Evolutionary conservation across 1,284 basidiomycete species (phyloP).

Genomic region (Ustilago vetiveriae): DNA sequence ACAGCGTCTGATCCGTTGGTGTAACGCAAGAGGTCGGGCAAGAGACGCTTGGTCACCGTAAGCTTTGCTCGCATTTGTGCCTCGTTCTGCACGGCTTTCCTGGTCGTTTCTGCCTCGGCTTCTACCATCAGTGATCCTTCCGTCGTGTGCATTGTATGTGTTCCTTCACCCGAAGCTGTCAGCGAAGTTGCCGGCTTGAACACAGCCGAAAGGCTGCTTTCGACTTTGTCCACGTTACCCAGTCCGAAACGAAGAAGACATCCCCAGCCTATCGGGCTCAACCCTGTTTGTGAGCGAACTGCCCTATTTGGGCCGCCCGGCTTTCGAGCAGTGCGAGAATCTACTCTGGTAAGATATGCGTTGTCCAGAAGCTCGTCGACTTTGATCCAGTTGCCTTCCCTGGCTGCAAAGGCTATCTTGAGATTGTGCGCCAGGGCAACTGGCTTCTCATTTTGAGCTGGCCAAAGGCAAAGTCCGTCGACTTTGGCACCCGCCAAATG

Average conservation of each 20-base stretch:
- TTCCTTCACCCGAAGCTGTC: no score
- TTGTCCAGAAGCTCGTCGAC: conserved; percentile 25
- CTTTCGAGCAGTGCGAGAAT: no score
- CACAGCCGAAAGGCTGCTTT: background rate
- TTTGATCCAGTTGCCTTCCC: conserved; percentile 21
- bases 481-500: background rate
- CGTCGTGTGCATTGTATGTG: no score
- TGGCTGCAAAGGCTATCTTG: conserved; percentile 28
- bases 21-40: conserved; percentile 23
- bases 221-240: conserved; percentile 4
- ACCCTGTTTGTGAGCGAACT: background rate
- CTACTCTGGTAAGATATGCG: background rate
- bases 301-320: background rate
- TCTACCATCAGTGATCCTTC: background rate
- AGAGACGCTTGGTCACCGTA: conserved; percentile 23
- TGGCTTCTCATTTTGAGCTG: conserved; percentile 18
- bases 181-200: no score
- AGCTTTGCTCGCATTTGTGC: conserved; percentile 24
- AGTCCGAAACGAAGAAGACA: conserved; percentile 24
- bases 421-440: conserved; percentile 25
- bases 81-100: conserved; percentile 2
- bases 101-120: background rate
- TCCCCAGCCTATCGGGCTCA: conserved; percentile 27
- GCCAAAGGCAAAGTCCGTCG: conserved; percentile 27
- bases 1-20: background rate